phyloP scores from a whole-genome alignment of 2,329 filamentous ascomycete species.

The Trichoderma sp. region DNA sequence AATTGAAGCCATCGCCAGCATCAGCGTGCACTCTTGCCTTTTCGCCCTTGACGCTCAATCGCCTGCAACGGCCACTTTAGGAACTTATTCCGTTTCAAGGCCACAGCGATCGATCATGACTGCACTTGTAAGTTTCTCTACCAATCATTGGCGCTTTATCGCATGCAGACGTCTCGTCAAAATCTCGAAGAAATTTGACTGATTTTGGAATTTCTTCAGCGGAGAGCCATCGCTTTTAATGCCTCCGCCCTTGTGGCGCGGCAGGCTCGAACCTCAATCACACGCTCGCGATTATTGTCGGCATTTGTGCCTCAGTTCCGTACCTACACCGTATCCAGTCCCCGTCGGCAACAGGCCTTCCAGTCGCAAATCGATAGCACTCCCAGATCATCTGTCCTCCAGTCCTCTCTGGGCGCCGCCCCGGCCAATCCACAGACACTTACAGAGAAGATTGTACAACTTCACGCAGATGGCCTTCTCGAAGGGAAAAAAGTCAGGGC shows the following conservation, averaged over 20 bases:
- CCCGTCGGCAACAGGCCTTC: conserved; percentile 52
- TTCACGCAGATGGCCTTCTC: conserved; percentile 72
- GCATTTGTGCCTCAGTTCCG: background rate
- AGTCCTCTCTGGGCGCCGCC: conserved; percentile 45
- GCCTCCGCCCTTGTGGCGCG: background rate
- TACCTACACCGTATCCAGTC: conserved; percentile 15
- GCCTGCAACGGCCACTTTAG: background rate
- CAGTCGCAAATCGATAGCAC: conserved; percentile 61
- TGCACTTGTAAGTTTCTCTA: background rate
- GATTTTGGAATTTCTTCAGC: background rate
- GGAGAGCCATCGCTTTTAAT: background rate
- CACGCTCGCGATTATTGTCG: background rate
- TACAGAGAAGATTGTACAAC: conserved; percentile 90
- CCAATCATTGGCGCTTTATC: background rate
- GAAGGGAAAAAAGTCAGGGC: conserved; percentile 70
- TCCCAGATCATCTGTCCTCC: conserved; percentile 48
- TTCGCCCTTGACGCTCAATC: background rate
- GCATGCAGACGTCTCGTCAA: background rate
- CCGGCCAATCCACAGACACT: conserved; percentile 64
- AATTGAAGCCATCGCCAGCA: background rate
- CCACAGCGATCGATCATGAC: background rate
- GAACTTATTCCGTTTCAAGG: background rate
- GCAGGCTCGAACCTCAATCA: background rate
- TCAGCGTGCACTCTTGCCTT: background rate
- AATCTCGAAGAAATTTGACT: background rate